Evolutionary conservation across 2,329 filamentous ascomycete genomes (phyloP), one percentile per base, ranked within the genome.

Genomic region (Lachnellula cervina): DNA sequence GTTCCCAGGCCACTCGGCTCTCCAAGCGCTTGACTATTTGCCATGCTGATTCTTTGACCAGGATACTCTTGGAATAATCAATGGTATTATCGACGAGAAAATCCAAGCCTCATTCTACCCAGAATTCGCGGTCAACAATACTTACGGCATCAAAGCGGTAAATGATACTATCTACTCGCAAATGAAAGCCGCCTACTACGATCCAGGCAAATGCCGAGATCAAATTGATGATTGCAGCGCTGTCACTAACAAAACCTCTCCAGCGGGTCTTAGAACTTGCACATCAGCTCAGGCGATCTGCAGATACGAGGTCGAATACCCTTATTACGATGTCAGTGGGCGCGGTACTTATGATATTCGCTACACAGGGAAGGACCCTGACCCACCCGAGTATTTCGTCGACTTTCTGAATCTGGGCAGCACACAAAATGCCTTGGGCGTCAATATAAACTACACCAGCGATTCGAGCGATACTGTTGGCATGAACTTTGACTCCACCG

Each of bases 61-160:
- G 25, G 73, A 74, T 19, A 80, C 85, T 0, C 68, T 90, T 0
- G 86, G 86, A 23, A 86, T 90, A 57, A 74, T 88, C 56, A 88
- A 89, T 66, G 87, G 85, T 13, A 79, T 83, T 55, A 72, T 89
- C 28, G 88, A 90, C 63, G 73, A 78, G 57, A 65, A 81, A 17
- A 74, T 82, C 1, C 82, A 88, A 68, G 72, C 73, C 28, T 25
- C 49, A 13, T 52, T 40, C 38, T 65, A 63, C 35, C 34, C 54
- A 37, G 55, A 63, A 23, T 61, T 62, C 44, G 62, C 62, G 5
- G 63, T 64, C 47, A 65, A 66, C 42, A 63, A 64, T 61, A 83
- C 80, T 2, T 85, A 84, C 57, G 76, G 75, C 13, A 74, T 84
- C 62, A 78, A 56, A 34, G 37, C 38, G 7, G 49, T 51, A 17